phyloP scores from a whole-genome alignment of 164 flowering plant genomes.

The Stephania yunnanensis region DNA sequence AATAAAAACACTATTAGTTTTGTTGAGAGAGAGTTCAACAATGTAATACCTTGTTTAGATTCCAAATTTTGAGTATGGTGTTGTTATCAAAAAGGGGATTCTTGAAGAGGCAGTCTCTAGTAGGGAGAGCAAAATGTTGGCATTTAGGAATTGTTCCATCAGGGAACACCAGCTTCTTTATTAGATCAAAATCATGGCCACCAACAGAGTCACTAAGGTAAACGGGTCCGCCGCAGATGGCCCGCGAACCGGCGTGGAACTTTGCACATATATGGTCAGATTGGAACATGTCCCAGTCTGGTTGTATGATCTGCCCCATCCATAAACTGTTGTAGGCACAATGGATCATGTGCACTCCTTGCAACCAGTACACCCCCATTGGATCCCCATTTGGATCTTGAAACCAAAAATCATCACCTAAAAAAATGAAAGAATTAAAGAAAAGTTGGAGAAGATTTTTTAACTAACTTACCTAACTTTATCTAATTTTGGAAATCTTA shows the following conservation, averaged over 20 bases:
- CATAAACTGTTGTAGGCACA: slow-evolving; percentile 91
- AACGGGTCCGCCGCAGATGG: slow-evolving; percentile 84
- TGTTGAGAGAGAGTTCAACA: background rate
- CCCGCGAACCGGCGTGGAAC: slow-evolving; percentile 80
- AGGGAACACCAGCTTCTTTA: slow-evolving; percentile 63
- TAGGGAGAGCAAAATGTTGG: slow-evolving; percentile 71
- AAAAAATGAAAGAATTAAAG: background rate
- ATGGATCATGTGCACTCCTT: slow-evolving; percentile 90
- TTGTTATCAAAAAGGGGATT: slow-evolving; percentile 71
- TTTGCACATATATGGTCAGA: slow-evolving; percentile 73
- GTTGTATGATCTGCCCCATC: slow-evolving; percentile 88
- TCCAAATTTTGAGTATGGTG: slow-evolving; percentile 80
- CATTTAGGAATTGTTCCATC: slow-evolving; percentile 86
- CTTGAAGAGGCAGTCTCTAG: slow-evolving; percentile 78
- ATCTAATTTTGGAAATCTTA: slow-evolving; percentile 9
- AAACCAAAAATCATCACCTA: slow-evolving; percentile 97
- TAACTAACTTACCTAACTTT: background rate
- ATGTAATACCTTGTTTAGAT: slow-evolving; percentile 75
- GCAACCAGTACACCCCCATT: slow-evolving; percentile 84
- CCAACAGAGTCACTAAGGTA: slow-evolving; percentile 77
- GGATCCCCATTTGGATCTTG: slow-evolving; percentile 92
- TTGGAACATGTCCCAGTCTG: slow-evolving; percentile 98
- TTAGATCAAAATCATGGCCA: slow-evolving; percentile 63
- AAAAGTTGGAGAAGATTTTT: background rate
- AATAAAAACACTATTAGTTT: background rate